Evolutionary conservation across 331 rosid species (phyloP), one percentile per base, ranked within the genome.

Genomic region (Saraca asoca): DNA sequence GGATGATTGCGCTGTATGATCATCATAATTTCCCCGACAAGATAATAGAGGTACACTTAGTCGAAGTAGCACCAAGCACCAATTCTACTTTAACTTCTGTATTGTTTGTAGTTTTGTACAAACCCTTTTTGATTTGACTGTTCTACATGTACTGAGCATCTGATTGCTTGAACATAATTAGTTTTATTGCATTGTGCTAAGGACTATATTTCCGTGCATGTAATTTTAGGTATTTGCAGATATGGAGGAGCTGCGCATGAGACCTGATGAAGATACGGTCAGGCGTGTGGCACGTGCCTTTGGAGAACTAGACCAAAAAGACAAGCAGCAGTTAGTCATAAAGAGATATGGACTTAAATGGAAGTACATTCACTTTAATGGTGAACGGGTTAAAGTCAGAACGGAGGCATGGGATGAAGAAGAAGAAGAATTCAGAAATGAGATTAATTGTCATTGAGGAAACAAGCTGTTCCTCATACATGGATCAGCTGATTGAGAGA

Each of bases 241-340:
- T 74, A 88, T 93, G 97, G 96, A 87, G 78, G 96, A 90, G 73
- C 78, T 93, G 75, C 78, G 73, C 11, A 81, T 88, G 63, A 93
- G 73, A 73, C 95, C 97, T 9, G 97, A 93, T 59, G 90, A 90
- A 80, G 98, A 90, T 68, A 88, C 97, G 6, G 85, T 93, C 38
- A 57, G 80, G 79, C 75, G 89, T 80, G 90, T 93, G 44, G 78
- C 86, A 13, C 59, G 67, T 45, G 87, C 95, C 49, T 90, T 93
- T 58, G 64, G 72, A 69, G 54, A 72, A 62, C 64, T 87, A 4
- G 86, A 88, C 50, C 88, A 88, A 72, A 95, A 87, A 73, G 91
- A 87, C 73, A 88, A 86, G 70, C 64, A 61, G 51, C 72, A 78
- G 54, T 69, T 86, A 72, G 75, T 88, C 54, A 68, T 83, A 33